Percentiles rank a stretch among this genome's conserved stretches.
phyloP scores from a whole-genome alignment of 495 filamentous ascomycete genomes.

The Aspergillus homomorphus region DNA sequence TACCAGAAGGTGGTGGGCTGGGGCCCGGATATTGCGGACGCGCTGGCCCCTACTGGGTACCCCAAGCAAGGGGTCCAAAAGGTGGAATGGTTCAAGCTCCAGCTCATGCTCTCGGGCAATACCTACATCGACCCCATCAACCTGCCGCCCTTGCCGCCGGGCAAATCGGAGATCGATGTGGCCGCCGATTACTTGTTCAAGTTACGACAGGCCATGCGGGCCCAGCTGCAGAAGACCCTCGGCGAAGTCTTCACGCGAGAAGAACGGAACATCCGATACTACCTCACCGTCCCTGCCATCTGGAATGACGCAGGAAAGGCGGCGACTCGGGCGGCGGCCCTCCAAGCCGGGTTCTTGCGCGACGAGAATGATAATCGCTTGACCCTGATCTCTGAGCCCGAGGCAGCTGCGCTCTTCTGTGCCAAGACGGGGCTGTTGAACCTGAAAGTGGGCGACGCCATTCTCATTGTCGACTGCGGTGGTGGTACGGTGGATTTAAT shows the following conservation, averaged over 20 bases:
- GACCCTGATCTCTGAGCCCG: constrained; percentile 72
- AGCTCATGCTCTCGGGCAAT: constrained; percentile 77
- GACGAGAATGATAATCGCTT: constrained; percentile 76
- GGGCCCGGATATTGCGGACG: constrained; percentile 78
- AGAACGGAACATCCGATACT: constrained; percentile 75
- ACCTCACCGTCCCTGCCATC: constrained; percentile 73
- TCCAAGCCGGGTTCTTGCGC: constrained; percentile 72
- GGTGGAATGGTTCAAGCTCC: constrained; percentile 82
- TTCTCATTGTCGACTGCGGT: constrained; percentile 76
- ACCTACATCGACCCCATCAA: constrained; percentile 83
- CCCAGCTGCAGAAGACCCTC: constrained; percentile 70
- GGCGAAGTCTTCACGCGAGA: constrained; percentile 76
- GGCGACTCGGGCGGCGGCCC: constrained; percentile 70
- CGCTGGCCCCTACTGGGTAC: constrained; percentile 73
- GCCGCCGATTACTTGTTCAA: constrained; percentile 80
- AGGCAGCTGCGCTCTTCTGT: constrained; percentile 76
- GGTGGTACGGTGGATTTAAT: constrained; percentile 80
- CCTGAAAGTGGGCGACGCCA: constrained; percentile 71
- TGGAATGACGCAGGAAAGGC: constrained; percentile 83
- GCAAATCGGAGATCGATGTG: constrained; percentile 78
- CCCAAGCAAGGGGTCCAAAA: constrained; percentile 78
- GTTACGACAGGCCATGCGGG: constrained; percentile 71
- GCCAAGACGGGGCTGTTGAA: constrained; percentile 75
- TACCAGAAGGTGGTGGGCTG: constrained; percentile 80
- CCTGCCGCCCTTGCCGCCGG: constrained; percentile 70